These are phyloP conservation scores for Syzygium aqueum DNA, from an alignment of 345 rosid genomes.

Conservation along the genomic window DNA sequence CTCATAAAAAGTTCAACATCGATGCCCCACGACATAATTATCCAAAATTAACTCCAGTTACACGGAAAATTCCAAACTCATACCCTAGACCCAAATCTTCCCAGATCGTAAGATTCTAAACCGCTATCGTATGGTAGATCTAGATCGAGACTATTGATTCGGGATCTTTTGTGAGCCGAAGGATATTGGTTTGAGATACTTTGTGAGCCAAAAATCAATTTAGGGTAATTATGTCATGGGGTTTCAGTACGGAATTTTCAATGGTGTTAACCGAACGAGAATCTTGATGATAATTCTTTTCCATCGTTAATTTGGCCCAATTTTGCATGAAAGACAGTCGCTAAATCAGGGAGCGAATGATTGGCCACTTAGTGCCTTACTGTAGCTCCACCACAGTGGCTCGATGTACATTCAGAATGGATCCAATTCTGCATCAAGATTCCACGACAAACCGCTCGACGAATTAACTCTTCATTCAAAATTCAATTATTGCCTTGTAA, in stretches of 20 bases:
- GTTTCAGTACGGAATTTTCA: neutral
- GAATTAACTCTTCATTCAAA: neutral
- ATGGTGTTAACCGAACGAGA: neutral
- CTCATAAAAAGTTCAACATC: neutral
- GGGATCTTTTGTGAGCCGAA: neutral
- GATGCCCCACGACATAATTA: neutral
- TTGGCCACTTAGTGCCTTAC: neutral
- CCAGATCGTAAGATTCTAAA: neutral
- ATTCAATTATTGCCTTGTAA: neutral
- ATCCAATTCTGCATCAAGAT: neutral
- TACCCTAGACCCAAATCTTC: fast-evolving
- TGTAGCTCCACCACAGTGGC: neutral
- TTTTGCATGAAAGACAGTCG: neutral
- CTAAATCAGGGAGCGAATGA: neutral
- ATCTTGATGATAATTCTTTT: neutral
- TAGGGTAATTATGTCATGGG: no score
- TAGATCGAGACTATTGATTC: neutral
- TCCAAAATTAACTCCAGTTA: neutral
- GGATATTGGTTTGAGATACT: neutral
- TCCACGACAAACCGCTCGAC: neutral
- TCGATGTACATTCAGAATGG: neutral
- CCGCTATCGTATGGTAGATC: neutral
- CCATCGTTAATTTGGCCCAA: neutral
- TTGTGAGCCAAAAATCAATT: no score
- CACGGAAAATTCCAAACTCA: neutral